Conservation (phyloP, 73 alveolate genomes). For the Stentor coeruleus region DNA sequence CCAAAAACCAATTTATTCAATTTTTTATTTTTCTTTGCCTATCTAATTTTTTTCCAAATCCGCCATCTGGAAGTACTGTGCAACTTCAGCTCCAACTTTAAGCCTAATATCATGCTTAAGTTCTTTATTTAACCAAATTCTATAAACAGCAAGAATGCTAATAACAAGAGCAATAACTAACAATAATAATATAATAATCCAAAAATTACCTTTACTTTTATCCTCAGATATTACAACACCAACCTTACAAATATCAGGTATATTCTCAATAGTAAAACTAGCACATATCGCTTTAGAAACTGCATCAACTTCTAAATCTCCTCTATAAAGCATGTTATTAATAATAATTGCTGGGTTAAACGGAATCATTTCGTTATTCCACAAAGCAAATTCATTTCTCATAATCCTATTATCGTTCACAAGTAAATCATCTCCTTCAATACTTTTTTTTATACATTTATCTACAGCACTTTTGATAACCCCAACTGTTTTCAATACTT, state of each 20-base stretch:
- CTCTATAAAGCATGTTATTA: constrained; percentile 38
- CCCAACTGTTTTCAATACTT: constrained; percentile 15
- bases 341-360: constrained; percentile 38
- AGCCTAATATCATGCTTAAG: too few species aligned
- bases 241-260: neutral
- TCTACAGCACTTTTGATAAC: constrained; percentile 15
- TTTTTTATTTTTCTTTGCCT: too few species aligned
- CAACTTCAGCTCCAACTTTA: too few species aligned
- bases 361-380: neutral
- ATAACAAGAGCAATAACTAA: too few species aligned
- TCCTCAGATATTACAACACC: too few species aligned
- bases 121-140: too few species aligned
- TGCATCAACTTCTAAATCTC: constrained; percentile 33
- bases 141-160: too few species aligned
- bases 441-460: constrained; percentile 27
- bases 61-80: too few species aligned
- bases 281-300: constrained; percentile 21
- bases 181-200: too few species aligned
- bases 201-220: too few species aligned
- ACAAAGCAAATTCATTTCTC: constrained; percentile 7
- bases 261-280: neutral
- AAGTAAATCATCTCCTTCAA: constrained; percentile 25
- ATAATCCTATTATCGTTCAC: constrained; percentile 34
- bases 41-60: too few species aligned
- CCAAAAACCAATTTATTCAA: too few species aligned